phyloP scores from a whole-genome alignment of 208 protist species.

The Acanthamoeba triangularis region DNA sequence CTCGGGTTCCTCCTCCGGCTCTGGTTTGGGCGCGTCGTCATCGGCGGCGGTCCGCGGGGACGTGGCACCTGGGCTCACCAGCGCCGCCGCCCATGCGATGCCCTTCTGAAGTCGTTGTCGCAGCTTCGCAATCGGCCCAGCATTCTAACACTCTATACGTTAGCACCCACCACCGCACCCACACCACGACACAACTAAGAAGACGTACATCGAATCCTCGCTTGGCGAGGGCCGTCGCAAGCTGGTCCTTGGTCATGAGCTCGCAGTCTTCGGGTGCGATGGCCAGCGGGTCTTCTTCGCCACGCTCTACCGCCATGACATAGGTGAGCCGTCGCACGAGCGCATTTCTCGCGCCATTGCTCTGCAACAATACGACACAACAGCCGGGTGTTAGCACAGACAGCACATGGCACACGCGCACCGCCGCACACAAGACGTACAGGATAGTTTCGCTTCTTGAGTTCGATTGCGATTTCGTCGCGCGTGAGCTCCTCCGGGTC shows the following conservation, averaged over 20 bases:
- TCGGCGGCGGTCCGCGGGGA: background rate
- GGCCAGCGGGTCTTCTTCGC: constrained; percentile 13
- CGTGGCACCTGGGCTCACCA: background rate
- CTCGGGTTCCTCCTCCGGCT: background rate
- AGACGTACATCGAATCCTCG: constrained; percentile 12
- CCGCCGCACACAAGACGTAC: background rate
- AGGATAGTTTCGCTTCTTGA: constrained; percentile 56
- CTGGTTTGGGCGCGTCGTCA: background rate
- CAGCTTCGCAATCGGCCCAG: background rate
- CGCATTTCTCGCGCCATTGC: background rate
- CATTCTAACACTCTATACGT: background rate
- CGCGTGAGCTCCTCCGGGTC: constrained; percentile 14
- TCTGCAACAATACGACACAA: background rate
- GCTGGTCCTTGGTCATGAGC: background rate
- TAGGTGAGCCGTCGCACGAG: background rate
- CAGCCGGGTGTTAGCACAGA: background rate
- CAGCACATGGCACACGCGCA: too few relatives aligned
- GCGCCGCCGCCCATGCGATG: background rate
- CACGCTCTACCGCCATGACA: constrained; percentile 4
- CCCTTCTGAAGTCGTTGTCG: background rate
- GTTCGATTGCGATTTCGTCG: constrained; percentile 38
- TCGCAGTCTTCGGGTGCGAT: background rate
- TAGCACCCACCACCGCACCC: background rate
- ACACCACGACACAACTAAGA: too few relatives aligned
- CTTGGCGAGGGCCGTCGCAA: background rate